Conservation (phyloP, 2,329 filamentous ascomycete species). For the Colletotrichum cereale region DNA sequence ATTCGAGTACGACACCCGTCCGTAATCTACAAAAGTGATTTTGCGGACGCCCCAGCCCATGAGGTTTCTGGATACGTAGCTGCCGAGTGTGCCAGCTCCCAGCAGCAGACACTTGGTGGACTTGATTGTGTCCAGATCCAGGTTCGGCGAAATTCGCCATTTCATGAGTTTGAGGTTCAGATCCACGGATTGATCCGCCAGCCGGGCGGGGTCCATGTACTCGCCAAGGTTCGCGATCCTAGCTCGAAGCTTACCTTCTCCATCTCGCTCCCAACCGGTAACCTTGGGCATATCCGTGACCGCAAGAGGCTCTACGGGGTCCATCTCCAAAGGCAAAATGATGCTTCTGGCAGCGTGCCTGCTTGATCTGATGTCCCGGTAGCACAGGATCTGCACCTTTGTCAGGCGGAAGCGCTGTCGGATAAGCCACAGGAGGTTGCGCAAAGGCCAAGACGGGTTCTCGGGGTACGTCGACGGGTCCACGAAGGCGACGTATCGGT, state of each 20-base stretch:
- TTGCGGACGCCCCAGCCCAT: constrained; percentile 97
- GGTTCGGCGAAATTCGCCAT: constrained; percentile 91
- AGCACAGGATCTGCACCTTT: constrained; percentile 88
- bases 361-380: constrained; percentile 83
- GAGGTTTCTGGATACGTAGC: constrained; percentile 91
- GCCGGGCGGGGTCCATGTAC: constrained; percentile 89
- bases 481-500: constrained; percentile 87
- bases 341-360: constrained; percentile 86
- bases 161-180: constrained; percentile 98
- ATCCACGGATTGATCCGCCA: constrained; percentile 95
- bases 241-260: constrained; percentile 80
- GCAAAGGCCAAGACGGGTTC: constrained; percentile 91
- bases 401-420: constrained; percentile 83
- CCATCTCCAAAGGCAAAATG: constrained; percentile 76
- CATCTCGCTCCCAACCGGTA: constrained; percentile 94
- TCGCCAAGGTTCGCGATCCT: constrained; percentile 86
- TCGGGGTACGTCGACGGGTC: constrained; percentile 92
- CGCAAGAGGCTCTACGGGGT: constrained; percentile 57
- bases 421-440: constrained; percentile 89
- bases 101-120: constrained; percentile 90
- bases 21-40: constrained; percentile 96
- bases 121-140: constrained; percentile 91
- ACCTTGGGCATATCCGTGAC: constrained; percentile 81
- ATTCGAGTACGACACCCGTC: constrained; percentile 93
- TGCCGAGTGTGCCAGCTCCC: constrained; percentile 92